phyloP scores from a whole-genome alignment of 2,329 filamentous ascomycete species.

The Cladosporium sp. region DNA sequence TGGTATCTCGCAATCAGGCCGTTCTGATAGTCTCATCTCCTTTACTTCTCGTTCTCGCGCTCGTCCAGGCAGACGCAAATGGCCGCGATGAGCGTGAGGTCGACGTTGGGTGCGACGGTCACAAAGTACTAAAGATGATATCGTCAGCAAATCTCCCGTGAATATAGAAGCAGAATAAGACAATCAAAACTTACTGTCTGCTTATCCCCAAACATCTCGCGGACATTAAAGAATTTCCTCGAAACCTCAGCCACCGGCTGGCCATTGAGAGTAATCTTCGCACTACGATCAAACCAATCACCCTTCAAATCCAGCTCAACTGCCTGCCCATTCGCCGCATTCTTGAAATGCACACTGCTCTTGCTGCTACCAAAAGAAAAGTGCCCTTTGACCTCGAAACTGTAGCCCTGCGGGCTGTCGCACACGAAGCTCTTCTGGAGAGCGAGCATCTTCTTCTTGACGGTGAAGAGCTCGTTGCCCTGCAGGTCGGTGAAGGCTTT shows the following conservation, averaged over 20 bases:
- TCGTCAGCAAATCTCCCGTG: slow-evolving; percentile 11
- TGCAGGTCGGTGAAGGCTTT: slow-evolving; percentile 58
- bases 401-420: slow-evolving; percentile 37
- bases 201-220: slow-evolving; percentile 60
- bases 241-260: slow-evolving; percentile 59
- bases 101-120: slow-evolving; percentile 63
- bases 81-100: slow-evolving; percentile 65
- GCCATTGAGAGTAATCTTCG: slow-evolving; percentile 56
- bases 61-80: slow-evolving; percentile 70
- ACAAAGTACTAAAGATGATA: slow-evolving; percentile 53
- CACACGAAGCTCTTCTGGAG: slow-evolving; percentile 56
- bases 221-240: slow-evolving; percentile 58
- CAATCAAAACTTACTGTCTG: slow-evolving; percentile 50
- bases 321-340: slow-evolving; percentile 43
- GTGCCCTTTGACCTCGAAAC: slow-evolving; percentile 47
- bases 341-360: slow-evolving; percentile 60
- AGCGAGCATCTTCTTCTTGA: slow-evolving; percentile 55
- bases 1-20: too few species aligned
- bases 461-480: slow-evolving; percentile 59
- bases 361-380: slow-evolving; percentile 55
- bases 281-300: slow-evolving; percentile 59
- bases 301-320: slow-evolving; percentile 60
- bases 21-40: too few species aligned
- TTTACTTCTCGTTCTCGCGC: slow-evolving; percentile 54
- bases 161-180: neutral